phyloP scores from a whole-genome alignment of 208 protist species.

The Leishmania martiniquensis region DNA sequence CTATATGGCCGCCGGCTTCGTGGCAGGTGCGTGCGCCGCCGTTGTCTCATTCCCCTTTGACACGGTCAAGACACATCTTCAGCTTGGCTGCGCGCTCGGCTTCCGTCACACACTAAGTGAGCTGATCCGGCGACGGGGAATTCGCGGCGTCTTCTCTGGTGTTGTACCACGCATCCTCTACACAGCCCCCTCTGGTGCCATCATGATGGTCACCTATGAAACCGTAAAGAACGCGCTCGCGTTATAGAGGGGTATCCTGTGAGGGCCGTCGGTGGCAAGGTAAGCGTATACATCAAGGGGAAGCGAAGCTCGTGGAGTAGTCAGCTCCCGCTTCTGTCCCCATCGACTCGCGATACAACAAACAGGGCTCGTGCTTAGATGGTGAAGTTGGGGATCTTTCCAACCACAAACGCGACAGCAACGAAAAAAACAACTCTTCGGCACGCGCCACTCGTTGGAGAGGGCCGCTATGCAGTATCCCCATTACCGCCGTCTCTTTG shows the following conservation, averaged over 20 bases:
- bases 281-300: background rate
- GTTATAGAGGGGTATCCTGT: constrained; percentile 9
- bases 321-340: background rate
- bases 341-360: background rate
- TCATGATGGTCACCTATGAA: constrained; percentile 95
- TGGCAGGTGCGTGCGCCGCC: constrained; percentile 85
- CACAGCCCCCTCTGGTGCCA: constrained; percentile 87
- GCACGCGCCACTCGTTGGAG: too few relatives aligned
- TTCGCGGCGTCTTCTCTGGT: constrained; percentile 75
- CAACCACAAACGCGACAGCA: too few relatives aligned
- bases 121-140: constrained; percentile 45
- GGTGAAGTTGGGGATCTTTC: too few relatives aligned
- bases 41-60: constrained; percentile 93
- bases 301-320: too few relatives aligned
- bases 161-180: constrained; percentile 86
- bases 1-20: constrained; percentile 76
- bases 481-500: too few relatives aligned
- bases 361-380: too few relatives aligned
- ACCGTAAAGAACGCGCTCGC: constrained; percentile 61
- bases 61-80: constrained; percentile 90
- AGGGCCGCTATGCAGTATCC: too few relatives aligned
- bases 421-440: too few relatives aligned
- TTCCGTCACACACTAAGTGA: constrained; percentile 21
- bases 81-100: constrained; percentile 62
- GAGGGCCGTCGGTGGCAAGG: background rate